These are phyloP conservation scores for Penicillium palitans DNA, from an alignment of 2,329 filamentous ascomycete genomes.

Conservation along the genomic window DNA sequence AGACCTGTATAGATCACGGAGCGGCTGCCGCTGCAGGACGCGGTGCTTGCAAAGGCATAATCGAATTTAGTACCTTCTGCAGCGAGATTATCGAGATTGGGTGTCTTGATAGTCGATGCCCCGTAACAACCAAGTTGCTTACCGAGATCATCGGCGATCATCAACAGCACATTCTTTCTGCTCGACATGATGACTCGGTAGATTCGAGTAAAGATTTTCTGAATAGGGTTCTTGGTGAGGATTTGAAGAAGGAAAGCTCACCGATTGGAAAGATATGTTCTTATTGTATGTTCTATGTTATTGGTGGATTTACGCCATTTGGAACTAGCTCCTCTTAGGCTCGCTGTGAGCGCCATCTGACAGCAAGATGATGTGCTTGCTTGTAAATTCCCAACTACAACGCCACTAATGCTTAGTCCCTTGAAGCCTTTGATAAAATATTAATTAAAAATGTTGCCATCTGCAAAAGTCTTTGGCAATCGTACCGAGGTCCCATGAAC, in stretches of 20 bases:
- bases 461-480: neutral
- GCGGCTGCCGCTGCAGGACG: constrained; percentile 52
- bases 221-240: too few species aligned
- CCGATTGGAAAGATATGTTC: neutral
- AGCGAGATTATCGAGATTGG: constrained; percentile 46
- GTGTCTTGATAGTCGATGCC: constrained; percentile 34
- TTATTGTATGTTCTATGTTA: neutral
- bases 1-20: constrained; percentile 53
- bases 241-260: neutral
- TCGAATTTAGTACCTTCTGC: constrained; percentile 39
- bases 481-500: neutral
- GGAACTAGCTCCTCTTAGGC: neutral
- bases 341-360: neutral
- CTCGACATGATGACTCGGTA: neutral
- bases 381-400: neutral
- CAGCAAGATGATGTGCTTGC: constrained; percentile 3
- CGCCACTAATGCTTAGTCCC: neutral
- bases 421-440: neutral
- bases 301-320: neutral
- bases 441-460: constrained; percentile 8
- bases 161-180: constrained; percentile 40
- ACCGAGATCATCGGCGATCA: constrained; percentile 50
- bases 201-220: neutral
- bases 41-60: constrained; percentile 29
- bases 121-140: constrained; percentile 40